These are phyloP conservation scores for Fusarium mangiferae DNA, from an alignment of 2,329 filamentous ascomycete species.

Conservation along the genomic window DNA sequence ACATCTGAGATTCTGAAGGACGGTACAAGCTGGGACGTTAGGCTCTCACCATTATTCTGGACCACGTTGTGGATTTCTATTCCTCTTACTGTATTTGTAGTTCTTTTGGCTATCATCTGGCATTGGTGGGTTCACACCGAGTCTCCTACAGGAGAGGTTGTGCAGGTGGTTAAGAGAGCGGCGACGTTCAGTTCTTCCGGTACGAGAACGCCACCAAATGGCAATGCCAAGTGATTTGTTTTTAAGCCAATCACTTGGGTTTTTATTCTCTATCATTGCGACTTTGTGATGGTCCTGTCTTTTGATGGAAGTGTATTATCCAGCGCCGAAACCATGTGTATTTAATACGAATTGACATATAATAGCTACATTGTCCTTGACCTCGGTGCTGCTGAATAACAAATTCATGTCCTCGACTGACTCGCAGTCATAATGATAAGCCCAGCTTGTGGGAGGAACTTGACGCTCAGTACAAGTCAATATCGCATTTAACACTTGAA, in stretches of 20 bases:
- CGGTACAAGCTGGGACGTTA: constrained; percentile 37
- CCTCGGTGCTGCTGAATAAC: constrained; percentile 3
- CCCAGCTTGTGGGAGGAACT: constrained; percentile 19
- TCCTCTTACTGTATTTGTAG: constrained; percentile 42
- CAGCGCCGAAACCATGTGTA: background rate
- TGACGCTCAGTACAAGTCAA: background rate
- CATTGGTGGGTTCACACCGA: constrained; percentile 45
- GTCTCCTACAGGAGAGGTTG: constrained; percentile 32
- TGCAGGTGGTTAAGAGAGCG: constrained; percentile 34
- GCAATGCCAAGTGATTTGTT: background rate
- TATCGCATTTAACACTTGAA: constrained; percentile 55
- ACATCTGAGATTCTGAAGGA: constrained; percentile 33
- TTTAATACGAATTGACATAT: constrained; percentile 12
- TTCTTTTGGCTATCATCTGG: constrained; percentile 42
- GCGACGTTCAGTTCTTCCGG: constrained; percentile 32
- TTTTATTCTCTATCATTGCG: background rate
- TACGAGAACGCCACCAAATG: constrained; percentile 17
- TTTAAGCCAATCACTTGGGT: background rate
- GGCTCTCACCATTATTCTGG: constrained; percentile 44
- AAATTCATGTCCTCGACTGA: background rate
- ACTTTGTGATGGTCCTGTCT: background rate
- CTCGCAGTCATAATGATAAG: constrained; percentile 12
- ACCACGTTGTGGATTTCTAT: constrained; percentile 46
- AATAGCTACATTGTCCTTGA: constrained; percentile 13
- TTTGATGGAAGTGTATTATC: background rate